Evolutionary conservation across 768 basidiomycete species (phyloP).

Genomic region (Lentinula lateritia): DNA sequence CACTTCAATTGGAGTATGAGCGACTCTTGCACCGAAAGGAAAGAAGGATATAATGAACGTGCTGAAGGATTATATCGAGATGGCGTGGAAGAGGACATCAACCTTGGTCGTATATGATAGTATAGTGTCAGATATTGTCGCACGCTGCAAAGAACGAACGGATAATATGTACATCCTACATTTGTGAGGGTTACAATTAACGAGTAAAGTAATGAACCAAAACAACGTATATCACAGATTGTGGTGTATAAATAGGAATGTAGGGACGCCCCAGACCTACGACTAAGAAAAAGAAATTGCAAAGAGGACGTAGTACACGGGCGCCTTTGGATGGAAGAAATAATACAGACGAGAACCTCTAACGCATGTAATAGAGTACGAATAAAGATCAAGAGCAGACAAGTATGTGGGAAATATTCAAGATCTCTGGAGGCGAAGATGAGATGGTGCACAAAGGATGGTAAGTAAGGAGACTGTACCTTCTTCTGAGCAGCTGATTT

Average conservation of each 20-base stretch:
- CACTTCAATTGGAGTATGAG: constrained; percentile 55
- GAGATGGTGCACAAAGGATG: not conserved
- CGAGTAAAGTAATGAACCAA: not conserved
- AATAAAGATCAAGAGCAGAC: not conserved
- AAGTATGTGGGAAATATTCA: not conserved
- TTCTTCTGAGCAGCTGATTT: constrained; percentile 26
- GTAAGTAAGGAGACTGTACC: constrained; percentile 20
- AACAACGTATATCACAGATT: not conserved
- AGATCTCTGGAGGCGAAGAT: not conserved
- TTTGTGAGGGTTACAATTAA: not conserved
- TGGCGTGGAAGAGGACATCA: not conserved
- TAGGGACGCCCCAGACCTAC: not conserved
- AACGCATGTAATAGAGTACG: not conserved
- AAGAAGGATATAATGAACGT: constrained; percentile 59
- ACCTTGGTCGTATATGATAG: not conserved
- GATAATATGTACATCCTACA: not conserved
- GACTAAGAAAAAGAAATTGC: not conserved
- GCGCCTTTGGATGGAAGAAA: not conserved
- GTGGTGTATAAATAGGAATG: not conserved
- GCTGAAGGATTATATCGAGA: constrained; percentile 23
- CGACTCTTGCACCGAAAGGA: constrained; percentile 61
- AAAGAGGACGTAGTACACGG: not conserved
- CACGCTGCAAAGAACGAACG: not conserved
- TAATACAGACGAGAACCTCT: not conserved
- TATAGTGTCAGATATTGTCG: too few relatives aligned